Evolutionary conservation across 352 stramenopile genomes (phyloP), one percentile per base, ranked within the genome.

Genomic region (Phytophthora citrophthora): DNA sequence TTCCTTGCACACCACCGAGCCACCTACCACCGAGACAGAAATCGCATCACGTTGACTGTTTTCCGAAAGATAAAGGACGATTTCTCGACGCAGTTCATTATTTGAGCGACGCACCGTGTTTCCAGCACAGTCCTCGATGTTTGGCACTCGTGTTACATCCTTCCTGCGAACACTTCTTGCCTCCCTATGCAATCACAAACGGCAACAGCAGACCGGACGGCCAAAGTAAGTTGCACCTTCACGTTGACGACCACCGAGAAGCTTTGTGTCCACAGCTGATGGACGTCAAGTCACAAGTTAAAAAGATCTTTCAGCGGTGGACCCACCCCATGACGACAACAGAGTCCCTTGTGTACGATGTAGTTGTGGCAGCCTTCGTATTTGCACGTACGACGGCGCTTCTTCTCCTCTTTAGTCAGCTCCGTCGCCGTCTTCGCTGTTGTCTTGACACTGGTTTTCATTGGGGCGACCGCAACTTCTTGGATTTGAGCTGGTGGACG

Each of bases 61-160:
- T 41, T 41, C 12, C 12, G 12, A 18, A 18, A 9, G 34, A 16
- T 32, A 32, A 9, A 41, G 4, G 12, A 41, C 34, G 4, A 16
- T 5, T 6, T 16, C 15, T 15, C 10, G 12, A 20, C 34, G 34
- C 34, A 9, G 29, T 11, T 41, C 3, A 41, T 16, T 16, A 1
- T 41, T 16, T 16, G 3, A 41, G 34, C 12, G 34, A 47, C 34
- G 13, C 76, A 32, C 74, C 62, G 29, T 70, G 62, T 45, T 70
- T 70, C 62, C 62, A 70, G 54, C 62, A 70, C 2, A 85, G 64
- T 24, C 78, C 75, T 43, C 68, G 70, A 63, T 85, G 78, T 54
- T 88, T 74, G n/a, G 78, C 78, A 13, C 75, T 74, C 32, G 70
- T 74, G 38, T 70, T 70, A 61, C 78, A 88, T 27, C 59, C 74